Evolutionary conservation across 2,329 filamentous ascomycete species (phyloP).

Genomic region (Aureobasidium pullulans): DNA sequence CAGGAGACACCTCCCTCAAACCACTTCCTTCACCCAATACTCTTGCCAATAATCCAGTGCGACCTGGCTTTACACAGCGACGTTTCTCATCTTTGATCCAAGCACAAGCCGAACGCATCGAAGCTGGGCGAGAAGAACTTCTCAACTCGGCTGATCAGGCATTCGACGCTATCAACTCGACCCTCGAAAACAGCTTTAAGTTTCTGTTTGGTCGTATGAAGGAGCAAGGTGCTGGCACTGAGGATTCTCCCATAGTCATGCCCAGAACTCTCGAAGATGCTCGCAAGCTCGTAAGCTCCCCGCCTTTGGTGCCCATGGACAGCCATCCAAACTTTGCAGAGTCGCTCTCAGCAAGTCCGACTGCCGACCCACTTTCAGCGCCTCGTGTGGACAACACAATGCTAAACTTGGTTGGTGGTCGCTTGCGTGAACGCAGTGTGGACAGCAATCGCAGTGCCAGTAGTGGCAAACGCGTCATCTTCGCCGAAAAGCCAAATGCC

Average conservation of each 20-base stretch:
- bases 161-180: constrained; percentile 84
- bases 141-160: constrained; percentile 85
- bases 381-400: constrained; percentile 53
- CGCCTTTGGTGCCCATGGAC: constrained; percentile 35
- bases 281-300: constrained; percentile 74
- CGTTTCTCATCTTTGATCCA: constrained; percentile 81
- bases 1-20: constrained; percentile 14
- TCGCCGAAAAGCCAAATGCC: constrained; percentile 22
- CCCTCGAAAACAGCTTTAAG: constrained; percentile 85
- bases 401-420: constrained; percentile 63
- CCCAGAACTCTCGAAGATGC: constrained; percentile 93
- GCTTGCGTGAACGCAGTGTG: constrained; percentile 63
- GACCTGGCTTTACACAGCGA: constrained; percentile 55
- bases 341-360: neutral
- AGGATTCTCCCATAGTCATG: constrained; percentile 42
- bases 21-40: constrained; percentile 24
- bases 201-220: constrained; percentile 84
- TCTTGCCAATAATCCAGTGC: constrained; percentile 22
- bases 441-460: constrained; percentile 63
- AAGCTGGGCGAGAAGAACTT: constrained; percentile 59
- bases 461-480: constrained; percentile 52
- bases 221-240: constrained; percentile 49
- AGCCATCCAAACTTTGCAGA: neutral
- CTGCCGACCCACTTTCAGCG: constrained; percentile 23
- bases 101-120: constrained; percentile 73